Conservation (phyloP, 352 stramenopile genomes). For the Peronospora belbahrii region DNA sequence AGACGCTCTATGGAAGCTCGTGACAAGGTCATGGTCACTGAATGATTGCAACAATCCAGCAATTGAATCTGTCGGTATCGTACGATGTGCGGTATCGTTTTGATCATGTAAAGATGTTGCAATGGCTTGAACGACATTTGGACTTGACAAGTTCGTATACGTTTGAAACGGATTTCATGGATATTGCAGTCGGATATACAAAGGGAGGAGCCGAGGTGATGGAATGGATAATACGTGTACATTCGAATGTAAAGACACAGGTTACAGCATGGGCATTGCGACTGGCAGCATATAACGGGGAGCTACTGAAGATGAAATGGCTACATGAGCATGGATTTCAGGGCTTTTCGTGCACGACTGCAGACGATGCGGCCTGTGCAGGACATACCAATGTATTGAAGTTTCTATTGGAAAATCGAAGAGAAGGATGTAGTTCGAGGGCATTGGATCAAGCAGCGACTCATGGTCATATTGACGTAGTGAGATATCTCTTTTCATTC, state of each 20-base stretch:
- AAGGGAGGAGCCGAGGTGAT: conserved; percentile 14
- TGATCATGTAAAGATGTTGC: conserved; percentile 15
- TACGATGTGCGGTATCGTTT: conserved; percentile 27
- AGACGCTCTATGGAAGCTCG: conserved; percentile 9
- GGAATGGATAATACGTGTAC: conserved; percentile 20
- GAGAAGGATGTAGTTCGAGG: conserved; percentile 29
- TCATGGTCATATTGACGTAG: conserved; percentile 43
- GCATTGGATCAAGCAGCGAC: conserved; percentile 44
- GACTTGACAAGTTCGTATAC: conserved; percentile 12
- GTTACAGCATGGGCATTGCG: conserved; percentile 23
- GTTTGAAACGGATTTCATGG: conserved; percentile 24
- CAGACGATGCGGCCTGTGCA: conserved; percentile 20
- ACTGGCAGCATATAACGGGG: conserved; percentile 20
- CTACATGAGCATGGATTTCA: conserved; percentile 21
- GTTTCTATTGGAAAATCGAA: conserved; percentile 34
- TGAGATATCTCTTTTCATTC: conserved; percentile 35
- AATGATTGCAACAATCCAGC: conserved; percentile 9
- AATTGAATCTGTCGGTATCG: conserved; percentile 21
- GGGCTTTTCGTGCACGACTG: conserved; percentile 19
- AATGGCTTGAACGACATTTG: conserved; percentile 21
- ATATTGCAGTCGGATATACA: conserved; percentile 24
- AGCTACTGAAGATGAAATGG: conserved; percentile 25
- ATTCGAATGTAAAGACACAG: conserved; percentile 1
- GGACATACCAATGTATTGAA: conserved; percentile 35
- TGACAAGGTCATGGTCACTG: conserved; percentile 2